Evolutionary conservation across 768 basidiomycete genomes (phyloP), one percentile per base, ranked within the genome.

Genomic region (Gloeopeniophorella convolvens): DNA sequence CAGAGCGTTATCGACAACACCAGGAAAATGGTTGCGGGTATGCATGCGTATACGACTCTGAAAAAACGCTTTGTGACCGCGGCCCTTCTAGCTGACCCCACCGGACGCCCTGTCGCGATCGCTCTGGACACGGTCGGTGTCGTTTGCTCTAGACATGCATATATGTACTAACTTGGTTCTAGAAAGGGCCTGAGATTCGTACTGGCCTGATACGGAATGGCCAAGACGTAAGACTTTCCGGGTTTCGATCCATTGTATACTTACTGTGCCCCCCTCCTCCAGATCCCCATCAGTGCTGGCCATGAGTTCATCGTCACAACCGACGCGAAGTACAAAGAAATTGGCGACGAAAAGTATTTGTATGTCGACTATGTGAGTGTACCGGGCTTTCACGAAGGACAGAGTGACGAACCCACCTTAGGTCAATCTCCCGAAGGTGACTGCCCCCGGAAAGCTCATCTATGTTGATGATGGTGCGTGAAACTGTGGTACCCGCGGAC

Each of bases 141-240:
- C 24, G 21, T 42, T 33, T 42, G 9, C 24, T 9, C 15, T 16
- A n/a, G 18, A n/a, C 24, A n/a, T 35, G 8, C 7, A 5, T 5
- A 12, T 42, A 11, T 18, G 15, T 49, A 42, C 45, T 59, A 24
- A 43, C 24, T 31, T 30, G 16, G 16, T 23, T 27, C 46, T 61
- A 94, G 91, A 99, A 99, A 90, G 96, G 96, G 50, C 96, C 96
- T 32, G 96, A 98, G 73, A 99, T 99, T 72, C 86, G 96, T 56
- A 98, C 96, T 36, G 96, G 96, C 50, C 63, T 92, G 66, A 98
- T 95, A 74, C 83, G 74, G 69, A 80, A 91, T 63, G 78, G 80
- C 66, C 74, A 76, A 57, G 96, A 99, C 64, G 92, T 96, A 66
- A 58, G 89, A 51, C 27, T 39, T 45, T 36, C 2, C 30, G 15